phyloP scores from a whole-genome alignment of 352 stramenopile species.

The Aphanomyces euteiches region DNA sequence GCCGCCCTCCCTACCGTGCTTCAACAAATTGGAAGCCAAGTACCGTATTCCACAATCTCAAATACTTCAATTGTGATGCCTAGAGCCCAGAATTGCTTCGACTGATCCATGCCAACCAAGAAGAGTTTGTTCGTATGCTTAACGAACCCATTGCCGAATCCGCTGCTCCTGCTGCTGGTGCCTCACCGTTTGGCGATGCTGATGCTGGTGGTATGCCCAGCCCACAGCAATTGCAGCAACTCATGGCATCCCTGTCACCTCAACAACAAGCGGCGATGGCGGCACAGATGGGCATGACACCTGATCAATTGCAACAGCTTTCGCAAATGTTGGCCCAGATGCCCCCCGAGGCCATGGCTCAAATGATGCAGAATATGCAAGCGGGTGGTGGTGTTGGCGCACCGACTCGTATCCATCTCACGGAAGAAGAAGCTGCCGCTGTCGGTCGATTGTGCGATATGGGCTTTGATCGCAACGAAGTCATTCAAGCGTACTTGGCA shows the following conservation, averaged over 20 bases:
- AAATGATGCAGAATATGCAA: constrained; percentile 84
- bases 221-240: constrained; percentile 77
- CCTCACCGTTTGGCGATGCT: constrained; percentile 23
- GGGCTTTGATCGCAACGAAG: constrained; percentile 88
- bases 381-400: constrained; percentile 42
- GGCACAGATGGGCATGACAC: constrained; percentile 80
- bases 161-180: constrained; percentile 51
- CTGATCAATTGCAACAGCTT: constrained; percentile 77
- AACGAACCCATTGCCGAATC: constrained; percentile 76
- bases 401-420: constrained; percentile 69
- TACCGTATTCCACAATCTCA: background rate
- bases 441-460: constrained; percentile 79
- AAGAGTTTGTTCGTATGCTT: constrained; percentile 83
- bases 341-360: constrained; percentile 74
- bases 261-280: constrained; percentile 80
- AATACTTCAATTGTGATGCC: background rate
- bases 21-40: constrained; percentile 76
- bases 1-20: constrained; percentile 68
- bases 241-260: constrained; percentile 68
- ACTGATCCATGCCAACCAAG: constrained; percentile 82
- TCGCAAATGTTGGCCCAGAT: constrained; percentile 85
- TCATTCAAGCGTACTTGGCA: constrained; percentile 96
- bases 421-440: constrained; percentile 70
- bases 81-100: constrained; percentile 74
- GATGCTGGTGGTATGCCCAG: constrained; percentile 58